phyloP scores from a whole-genome alignment of 2,329 filamentous ascomycete genomes.

The Talaromyces piceae region DNA sequence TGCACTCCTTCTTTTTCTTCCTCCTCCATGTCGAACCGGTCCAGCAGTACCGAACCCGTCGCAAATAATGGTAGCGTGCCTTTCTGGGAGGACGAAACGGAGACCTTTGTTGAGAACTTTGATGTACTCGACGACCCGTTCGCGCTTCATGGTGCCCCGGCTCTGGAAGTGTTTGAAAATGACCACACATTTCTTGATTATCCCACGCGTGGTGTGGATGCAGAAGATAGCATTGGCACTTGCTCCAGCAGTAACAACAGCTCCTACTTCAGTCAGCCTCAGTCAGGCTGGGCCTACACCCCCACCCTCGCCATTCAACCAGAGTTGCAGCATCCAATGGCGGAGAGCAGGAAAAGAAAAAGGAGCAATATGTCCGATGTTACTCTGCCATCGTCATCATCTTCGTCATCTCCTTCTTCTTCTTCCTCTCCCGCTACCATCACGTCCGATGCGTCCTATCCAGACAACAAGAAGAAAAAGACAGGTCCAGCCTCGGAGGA shows the following conservation, averaged over 20 bases:
- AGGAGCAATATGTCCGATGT: not conserved
- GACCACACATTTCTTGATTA: not conserved
- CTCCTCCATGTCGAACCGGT: too few species aligned
- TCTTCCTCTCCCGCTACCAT: not conserved
- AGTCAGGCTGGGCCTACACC: not conserved
- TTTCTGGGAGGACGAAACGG: not conserved
- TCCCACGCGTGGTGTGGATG: not conserved
- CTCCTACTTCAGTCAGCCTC: not conserved
- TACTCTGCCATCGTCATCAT: not conserved
- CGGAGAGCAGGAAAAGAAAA: not conserved
- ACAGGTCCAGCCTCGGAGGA: not conserved
- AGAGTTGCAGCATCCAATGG: not conserved
- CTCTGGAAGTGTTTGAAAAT: not conserved
- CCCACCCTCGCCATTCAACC: not conserved
- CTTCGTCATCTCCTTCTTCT: too few species aligned
- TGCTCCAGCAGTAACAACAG: not conserved
- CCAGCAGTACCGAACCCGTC: too few species aligned
- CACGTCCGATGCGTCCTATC: not conserved
- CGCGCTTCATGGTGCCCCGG: not conserved
- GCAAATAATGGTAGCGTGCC: not conserved
- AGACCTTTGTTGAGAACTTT: not conserved
- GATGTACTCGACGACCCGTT: not conserved
- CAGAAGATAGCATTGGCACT: too few species aligned
- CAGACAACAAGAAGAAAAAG: not conserved
- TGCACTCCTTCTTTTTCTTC: not conserved